Conservation (phyloP, 306 rosid genomes). For the Hippophae gyantsensis region DNA sequence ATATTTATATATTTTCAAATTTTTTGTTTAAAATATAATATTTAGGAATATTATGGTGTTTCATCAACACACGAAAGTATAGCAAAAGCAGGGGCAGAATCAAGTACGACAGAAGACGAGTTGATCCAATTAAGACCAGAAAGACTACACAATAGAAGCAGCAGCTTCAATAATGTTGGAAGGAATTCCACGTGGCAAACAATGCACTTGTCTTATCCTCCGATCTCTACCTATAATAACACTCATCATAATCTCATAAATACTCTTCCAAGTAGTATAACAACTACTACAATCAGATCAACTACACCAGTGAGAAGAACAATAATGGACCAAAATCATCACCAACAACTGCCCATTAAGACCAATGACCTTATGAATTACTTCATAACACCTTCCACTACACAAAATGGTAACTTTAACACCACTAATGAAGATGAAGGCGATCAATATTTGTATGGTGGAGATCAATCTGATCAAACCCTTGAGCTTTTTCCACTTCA, state of each 20-base stretch:
- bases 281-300: constrained; percentile 11
- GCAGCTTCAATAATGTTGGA: constrained; percentile 30
- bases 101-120: constrained; percentile 59
- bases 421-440: not conserved
- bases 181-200: constrained; percentile 85
- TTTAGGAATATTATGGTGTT: constrained; percentile 36
- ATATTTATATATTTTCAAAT: too few relatives aligned
- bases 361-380: constrained; percentile 36
- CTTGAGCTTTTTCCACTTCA: constrained; percentile 74
- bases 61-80: constrained; percentile 51
- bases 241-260: constrained; percentile 2
- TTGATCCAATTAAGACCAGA: constrained; percentile 65
- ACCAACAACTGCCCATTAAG: constrained; percentile 18
- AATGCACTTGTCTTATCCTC: constrained; percentile 50
- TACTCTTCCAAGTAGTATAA: not conserved
- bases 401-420: constrained; percentile 5
- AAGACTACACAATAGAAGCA: constrained; percentile 54
- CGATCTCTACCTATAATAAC: constrained; percentile 27
- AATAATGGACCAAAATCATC: constrained; percentile 38
- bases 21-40: too few relatives aligned
- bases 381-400: constrained; percentile 34
- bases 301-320: constrained; percentile 12
- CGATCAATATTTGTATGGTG: not conserved
- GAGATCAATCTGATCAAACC: constrained; percentile 45
- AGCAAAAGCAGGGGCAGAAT: constrained; percentile 35